These are phyloP conservation scores for Penicillium digitatum DNA, from an alignment of 2,329 filamentous ascomycete genomes.

Conservation along the genomic window DNA sequence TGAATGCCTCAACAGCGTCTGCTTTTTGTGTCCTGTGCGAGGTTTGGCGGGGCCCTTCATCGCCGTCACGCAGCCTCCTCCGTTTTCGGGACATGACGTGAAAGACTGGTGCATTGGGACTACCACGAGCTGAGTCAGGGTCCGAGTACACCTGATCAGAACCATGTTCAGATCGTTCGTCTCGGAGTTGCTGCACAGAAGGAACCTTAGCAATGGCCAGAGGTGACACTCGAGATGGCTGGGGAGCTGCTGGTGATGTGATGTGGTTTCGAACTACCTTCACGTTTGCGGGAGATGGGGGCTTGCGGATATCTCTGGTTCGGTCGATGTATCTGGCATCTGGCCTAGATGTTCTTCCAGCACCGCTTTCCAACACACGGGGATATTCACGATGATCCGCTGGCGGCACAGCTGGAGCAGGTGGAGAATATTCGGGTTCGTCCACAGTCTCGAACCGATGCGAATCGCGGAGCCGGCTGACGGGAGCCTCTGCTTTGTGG, in stretches of 20 bases:
- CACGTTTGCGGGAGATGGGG: constrained; percentile 43
- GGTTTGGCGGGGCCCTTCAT: constrained; percentile 32
- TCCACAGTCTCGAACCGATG: constrained; percentile 38
- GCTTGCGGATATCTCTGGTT: constrained; percentile 41
- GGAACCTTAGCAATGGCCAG: constrained; percentile 52
- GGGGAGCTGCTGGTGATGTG: constrained; percentile 68
- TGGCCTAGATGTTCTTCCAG: constrained; percentile 38
- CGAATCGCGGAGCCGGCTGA: constrained; percentile 20
- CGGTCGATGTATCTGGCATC: constrained; percentile 41
- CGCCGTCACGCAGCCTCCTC: constrained; percentile 45
- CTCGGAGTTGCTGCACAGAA: constrained; percentile 54
- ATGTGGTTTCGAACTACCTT: constrained; percentile 70
- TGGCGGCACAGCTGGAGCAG: constrained; percentile 39
- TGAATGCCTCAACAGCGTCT: constrained; percentile 48
- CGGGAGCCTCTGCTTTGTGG: constrained; percentile 18
- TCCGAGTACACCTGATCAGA: constrained; percentile 26
- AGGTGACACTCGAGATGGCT: constrained; percentile 65
- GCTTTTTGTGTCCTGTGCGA: constrained; percentile 33
- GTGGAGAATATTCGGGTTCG: constrained; percentile 49
- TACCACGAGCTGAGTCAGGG: constrained; percentile 39
- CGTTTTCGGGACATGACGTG: constrained; percentile 51
- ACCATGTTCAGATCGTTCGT: constrained; percentile 39
- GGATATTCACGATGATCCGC: constrained; percentile 28
- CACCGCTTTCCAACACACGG: constrained; percentile 22
- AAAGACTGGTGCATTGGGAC: constrained; percentile 42